Base-by-base conservation (phyloP, 768 basidiomycete genomes). In the Lactifluus pinguis region DNA sequence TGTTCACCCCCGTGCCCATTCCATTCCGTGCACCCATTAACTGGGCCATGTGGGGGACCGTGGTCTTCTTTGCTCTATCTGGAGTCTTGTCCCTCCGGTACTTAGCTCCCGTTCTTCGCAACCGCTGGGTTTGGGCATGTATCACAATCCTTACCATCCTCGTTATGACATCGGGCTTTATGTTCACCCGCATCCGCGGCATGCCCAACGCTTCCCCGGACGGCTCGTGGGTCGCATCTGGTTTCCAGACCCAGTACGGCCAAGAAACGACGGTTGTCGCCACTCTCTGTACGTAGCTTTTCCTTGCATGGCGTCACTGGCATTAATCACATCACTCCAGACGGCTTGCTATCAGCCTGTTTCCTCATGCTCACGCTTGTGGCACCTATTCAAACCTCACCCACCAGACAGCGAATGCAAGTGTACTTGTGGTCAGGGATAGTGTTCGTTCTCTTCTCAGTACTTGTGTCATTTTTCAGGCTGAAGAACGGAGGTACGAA, bases 171-270 rank as follows among this genome's bases (percentile, higher is more conserved):
- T 85, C 87, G 9, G 97, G 97, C 8, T 89, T 84, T 77, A 99
- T 99, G 97, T 99, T 95, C 75, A 89, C 89, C 60, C 88, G 87
- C 65, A 99, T 99, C 67, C 86, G 95, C 63, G 80, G 79, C 36
- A 79, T 80, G 50, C 94, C 92, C 3, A 92, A 82, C 69, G 76
- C 75, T 25, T 83, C 82, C 32, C 75, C 76, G 0, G 79, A 82
- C 57, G 84, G 86, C 25, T 76, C 80, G 52, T 94, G 92, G 88
- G 87, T 99, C 68, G 89, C 93, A 9, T 79, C 75, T 10, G 95
- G 95, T 5, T 98, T 85, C 75, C 86, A 87, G 70, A 92, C 85
- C 67, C 94, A 97, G 72, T 89, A 81, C 69, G 95, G 95, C 7
- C 87, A 95, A 72, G 97, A 99, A 76, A 89, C 88, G 17, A 88